These are phyloP conservation scores for Eucalyptus rudis DNA, from an alignment of 345 rosid genomes.

Conservation along the genomic window DNA sequence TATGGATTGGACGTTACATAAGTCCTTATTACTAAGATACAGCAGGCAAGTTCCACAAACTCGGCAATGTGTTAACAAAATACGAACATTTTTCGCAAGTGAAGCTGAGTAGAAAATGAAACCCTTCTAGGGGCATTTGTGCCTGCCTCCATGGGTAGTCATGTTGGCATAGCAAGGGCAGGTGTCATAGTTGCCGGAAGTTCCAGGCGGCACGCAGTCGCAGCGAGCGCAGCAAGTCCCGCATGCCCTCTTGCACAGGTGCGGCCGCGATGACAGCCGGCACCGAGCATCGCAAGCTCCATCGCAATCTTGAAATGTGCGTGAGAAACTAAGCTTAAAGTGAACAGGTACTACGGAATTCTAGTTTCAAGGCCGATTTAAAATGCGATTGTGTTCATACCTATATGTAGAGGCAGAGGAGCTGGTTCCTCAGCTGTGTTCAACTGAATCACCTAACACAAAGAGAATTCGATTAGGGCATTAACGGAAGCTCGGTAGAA, in stretches of 20 bases:
- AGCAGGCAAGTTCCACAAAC: background rate
- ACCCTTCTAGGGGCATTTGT: background rate
- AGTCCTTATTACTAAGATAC: background rate
- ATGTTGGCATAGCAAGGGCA: slow-evolving; percentile 51
- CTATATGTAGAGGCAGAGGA: background rate
- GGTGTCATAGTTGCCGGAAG: slow-evolving; percentile 41
- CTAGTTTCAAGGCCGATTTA: background rate
- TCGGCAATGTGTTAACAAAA: background rate
- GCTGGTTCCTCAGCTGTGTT: background rate
- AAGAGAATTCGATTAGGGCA: background rate
- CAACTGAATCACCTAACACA: background rate
- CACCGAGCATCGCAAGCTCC: background rate
- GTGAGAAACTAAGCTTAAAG: background rate
- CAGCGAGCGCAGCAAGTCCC: slow-evolving; percentile 62
- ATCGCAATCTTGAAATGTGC: background rate
- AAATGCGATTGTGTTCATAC: background rate
- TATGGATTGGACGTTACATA: background rate
- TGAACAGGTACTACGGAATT: background rate
- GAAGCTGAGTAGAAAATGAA: background rate
- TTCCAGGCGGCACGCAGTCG: slow-evolving; percentile 73
- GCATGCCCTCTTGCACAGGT: slow-evolving; percentile 57
- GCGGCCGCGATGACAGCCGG: slow-evolving; percentile 32
- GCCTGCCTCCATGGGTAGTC: background rate
- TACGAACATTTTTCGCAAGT: background rate
- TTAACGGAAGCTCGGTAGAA: background rate